Evolutionary conservation across 176 grass and related monocot genomes (phyloP), one percentile per base, ranked within the genome.

Genomic region (Bromus sterilis): DNA sequence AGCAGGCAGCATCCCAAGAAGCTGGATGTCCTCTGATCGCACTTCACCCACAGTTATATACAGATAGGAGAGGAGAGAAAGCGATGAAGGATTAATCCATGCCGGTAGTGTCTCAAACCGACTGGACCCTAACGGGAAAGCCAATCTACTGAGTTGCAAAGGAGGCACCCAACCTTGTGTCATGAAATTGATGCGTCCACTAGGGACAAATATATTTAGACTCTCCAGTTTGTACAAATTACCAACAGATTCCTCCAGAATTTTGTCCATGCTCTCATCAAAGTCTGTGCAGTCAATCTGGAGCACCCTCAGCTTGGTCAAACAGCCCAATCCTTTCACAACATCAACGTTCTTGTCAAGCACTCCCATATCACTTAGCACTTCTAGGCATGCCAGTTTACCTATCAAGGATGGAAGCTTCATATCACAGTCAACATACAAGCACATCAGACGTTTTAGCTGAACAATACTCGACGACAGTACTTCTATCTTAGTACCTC

Each of bases 111-210:
- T 16, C 12, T 14, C 4, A 23, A 69, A 81, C 16, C 1, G 1
- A 28, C 23, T 1, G 5, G 0, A 0, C 0, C 0, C 0, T 20
- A 4, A 1, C 0, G 0, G 0, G 20, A 62, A 31, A 32, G 0
- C 0, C 18, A 68, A 30, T 7, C 0, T 29, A 6, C 42, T 23
- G 0, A 81, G 24, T 2, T 30, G 5, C 7, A 2, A 65, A 71
- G 79, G 34, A 11, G 23, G 24, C 48, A n/a, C 67, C 60, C 49
- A 81, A 25, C 9, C 44, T 18, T 29, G 20, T 1, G 0, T 11
- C 9, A 12, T 12, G 40, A 0, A 15, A 35, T 25, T 21, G 0
- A 11, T 0, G 4, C 0, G 0, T 46, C 3, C 55, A 24, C 0
- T 0, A 1, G 0, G 0, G 5, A 0, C n/a, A 12, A 1, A 3